Evolutionary conservation across 352 stramenopile species (phyloP).

Genomic region (Thalassiosira livingstoniorum): DNA sequence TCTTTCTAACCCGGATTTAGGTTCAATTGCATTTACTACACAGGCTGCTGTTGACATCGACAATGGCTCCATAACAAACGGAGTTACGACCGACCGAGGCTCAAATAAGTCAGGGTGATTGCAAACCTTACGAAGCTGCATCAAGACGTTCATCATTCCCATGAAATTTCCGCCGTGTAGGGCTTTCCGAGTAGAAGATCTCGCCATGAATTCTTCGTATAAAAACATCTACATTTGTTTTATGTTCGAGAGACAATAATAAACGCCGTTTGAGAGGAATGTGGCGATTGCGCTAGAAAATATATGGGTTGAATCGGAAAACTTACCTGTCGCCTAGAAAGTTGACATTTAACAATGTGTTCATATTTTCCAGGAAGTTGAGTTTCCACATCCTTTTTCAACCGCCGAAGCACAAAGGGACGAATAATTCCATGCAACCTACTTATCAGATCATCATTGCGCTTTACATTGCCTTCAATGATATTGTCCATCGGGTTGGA

Average conservation of each 20-base stretch:
- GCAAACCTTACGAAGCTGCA: constrained; percentile 97
- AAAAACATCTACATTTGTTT: constrained; percentile 88
- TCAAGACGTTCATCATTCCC: constrained; percentile 99
- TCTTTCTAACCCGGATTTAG: constrained; percentile 54
- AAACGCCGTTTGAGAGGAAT: too few relatives aligned
- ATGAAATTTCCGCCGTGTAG: constrained; percentile 92
- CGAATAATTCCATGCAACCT: constrained; percentile 97
- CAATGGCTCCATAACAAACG: constrained; percentile 89
- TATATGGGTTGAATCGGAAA: constrained; percentile 2
- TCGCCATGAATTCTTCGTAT: constrained; percentile 99
- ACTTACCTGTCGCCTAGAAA: constrained; percentile 91
- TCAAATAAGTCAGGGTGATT: constrained; percentile 99
- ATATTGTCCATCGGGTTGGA: constrained; percentile 93
- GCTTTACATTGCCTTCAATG: constrained; percentile 87
- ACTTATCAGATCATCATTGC: constrained; percentile 91
- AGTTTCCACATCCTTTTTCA: constrained; percentile 98
- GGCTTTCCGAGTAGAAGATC: constrained; percentile 92
- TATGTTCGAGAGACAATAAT: too few relatives aligned
- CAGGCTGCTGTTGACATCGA: constrained; percentile 67
- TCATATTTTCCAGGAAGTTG: constrained; percentile 98
- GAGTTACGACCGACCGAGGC: constrained; percentile 94
- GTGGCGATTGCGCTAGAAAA: too few relatives aligned
- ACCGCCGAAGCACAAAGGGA: constrained; percentile 95
- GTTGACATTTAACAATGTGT: constrained; percentile 93
- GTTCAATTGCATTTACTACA: constrained; percentile 62